Conservation (phyloP, 2,329 filamentous ascomycete genomes). For the Didymella lethalis region DNA sequence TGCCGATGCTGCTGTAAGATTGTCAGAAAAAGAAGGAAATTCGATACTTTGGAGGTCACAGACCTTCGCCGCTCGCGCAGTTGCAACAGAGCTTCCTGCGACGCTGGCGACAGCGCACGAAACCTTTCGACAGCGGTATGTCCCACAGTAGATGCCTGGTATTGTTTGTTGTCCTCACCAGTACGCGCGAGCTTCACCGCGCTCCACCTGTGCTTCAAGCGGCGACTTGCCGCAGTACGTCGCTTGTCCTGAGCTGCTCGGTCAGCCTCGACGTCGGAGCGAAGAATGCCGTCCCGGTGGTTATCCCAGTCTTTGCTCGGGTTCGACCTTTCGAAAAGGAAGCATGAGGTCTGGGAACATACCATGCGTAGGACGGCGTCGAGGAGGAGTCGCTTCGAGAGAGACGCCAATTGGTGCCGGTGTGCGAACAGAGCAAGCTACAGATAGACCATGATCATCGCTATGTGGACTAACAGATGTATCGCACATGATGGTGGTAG, state of each 20-base stretch:
- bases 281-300: neutral
- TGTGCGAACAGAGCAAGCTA: neutral
- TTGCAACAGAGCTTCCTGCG: neutral
- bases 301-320: neutral
- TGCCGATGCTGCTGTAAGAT: neutral
- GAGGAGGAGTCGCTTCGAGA: neutral
- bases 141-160: neutral
- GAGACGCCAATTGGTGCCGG: neutral
- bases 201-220: slow-evolving; percentile 8
- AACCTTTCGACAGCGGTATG: neutral
- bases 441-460: neutral
- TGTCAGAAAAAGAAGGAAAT: too few relatives aligned
- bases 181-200: neutral
- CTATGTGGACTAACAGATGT: neutral
- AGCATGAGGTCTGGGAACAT: neutral
- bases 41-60: neutral
- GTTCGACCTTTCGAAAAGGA: neutral
- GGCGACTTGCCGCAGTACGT: neutral
- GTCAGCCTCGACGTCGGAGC: neutral
- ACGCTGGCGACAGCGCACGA: neutral
- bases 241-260: neutral
- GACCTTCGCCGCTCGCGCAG: neutral
- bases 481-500: neutral
- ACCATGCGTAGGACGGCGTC: neutral
- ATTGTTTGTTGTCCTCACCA: neutral